phyloP scores from a whole-genome alignment of 495 filamentous ascomycete genomes.

The Penicillium herquei region DNA sequence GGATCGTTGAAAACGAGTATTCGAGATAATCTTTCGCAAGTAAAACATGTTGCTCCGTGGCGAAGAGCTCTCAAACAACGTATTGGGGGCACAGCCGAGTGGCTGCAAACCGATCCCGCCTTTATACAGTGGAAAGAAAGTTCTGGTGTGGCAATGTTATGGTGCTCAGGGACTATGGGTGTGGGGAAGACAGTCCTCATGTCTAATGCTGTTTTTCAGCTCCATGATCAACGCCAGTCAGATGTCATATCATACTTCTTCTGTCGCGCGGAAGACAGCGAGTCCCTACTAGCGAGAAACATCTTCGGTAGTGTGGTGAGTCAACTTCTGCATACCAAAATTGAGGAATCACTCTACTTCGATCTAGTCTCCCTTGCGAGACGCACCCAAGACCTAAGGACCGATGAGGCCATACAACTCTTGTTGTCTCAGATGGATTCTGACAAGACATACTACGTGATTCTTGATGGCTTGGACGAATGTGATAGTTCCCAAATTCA shows the following conservation, averaged over 20 bases:
- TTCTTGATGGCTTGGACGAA: too few species aligned
- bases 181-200: constrained; percentile 27
- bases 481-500: too few species aligned
- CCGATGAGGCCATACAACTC: not conserved
- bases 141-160: constrained; percentile 15
- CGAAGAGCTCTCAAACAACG: constrained; percentile 1
- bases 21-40: constrained; percentile 5
- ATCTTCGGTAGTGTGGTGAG: constrained; percentile 18
- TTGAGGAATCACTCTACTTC: not conserved
- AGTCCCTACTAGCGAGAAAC: constrained; percentile 14
- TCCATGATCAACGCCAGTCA: constrained; percentile 2
- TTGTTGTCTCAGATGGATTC: not conserved
- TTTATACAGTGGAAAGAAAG: constrained; percentile 3
- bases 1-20: constrained; percentile 1
- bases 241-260: constrained; percentile 18
- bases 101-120: constrained; percentile 2
- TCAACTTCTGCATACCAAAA: constrained; percentile 17
- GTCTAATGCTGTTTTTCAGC: constrained; percentile 18
- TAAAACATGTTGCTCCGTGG: constrained; percentile 5
- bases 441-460: not conserved
- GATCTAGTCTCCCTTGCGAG: not conserved
- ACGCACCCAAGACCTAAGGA: not conserved
- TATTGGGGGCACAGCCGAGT: constrained; percentile 5
- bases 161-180: constrained; percentile 28
- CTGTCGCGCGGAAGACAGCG: constrained; percentile 16